Evolutionary conservation across 2,329 filamentous ascomycete genomes (phyloP).

Genomic region (Lachnellula subtilissima): DNA sequence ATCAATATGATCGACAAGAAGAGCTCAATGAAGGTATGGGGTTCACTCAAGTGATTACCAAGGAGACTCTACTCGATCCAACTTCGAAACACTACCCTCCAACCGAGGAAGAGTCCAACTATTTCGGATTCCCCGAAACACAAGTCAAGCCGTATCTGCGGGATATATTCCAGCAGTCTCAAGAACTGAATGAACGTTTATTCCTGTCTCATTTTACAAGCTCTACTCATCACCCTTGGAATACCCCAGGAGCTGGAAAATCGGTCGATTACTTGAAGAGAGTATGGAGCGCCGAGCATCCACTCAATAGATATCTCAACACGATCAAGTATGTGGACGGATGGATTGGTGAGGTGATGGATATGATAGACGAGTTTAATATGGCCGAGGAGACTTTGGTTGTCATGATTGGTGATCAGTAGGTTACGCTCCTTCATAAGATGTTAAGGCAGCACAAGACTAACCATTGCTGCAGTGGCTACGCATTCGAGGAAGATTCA

Average conservation of each 20-base stretch:
- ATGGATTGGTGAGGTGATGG: conserved; percentile 37
- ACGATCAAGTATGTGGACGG: conserved; percentile 36
- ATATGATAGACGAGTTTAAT: conserved; percentile 18
- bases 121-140: conserved; percentile 40
- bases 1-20: conserved; percentile 36
- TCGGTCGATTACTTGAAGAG: conserved; percentile 29
- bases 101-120: conserved; percentile 34
- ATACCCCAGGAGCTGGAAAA: conserved; percentile 29
- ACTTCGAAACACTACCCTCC: conserved; percentile 29
- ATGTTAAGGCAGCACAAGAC: background rate
- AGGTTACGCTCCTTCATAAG: background rate
- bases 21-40: conserved; percentile 34
- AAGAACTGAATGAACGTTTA: conserved; percentile 30
- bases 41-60: conserved; percentile 30
- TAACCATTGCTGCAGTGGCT: conserved; percentile 24
- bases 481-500: conserved; percentile 38
- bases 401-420: conserved; percentile 39
- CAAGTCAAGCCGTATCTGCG: conserved; percentile 36
- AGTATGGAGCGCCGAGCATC: conserved; percentile 12
- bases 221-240: conserved; percentile 40
- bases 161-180: conserved; percentile 31
- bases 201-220: conserved; percentile 34
- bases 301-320: conserved; percentile 38
- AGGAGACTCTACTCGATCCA: conserved; percentile 27
- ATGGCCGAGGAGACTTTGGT: conserved; percentile 38